Evolutionary conservation across 441 rosid genomes (phyloP), one percentile per base, ranked within the genome.

Genomic region (Pelargonium australe): DNA sequence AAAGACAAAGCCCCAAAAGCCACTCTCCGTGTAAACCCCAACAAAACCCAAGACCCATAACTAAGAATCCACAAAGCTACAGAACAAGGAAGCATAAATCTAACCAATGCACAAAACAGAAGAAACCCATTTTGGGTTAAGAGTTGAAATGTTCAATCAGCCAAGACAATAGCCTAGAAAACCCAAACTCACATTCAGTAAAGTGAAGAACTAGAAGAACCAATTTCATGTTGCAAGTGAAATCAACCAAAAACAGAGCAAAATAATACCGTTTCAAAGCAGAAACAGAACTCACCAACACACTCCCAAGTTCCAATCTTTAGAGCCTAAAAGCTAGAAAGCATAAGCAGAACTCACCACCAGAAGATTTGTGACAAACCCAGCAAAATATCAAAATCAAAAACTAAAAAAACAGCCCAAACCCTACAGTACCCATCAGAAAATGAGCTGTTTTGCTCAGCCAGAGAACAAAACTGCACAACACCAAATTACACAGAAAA

Each of bases 21-120:
- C 80, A 77, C 84, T 81, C 85, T 76, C 84, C 85, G 73, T 82
- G 86, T 74, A 76, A 78, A 82, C 65, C 80, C 72, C 79, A 73
- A 65, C 80, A 71, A 55, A 76, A 79, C 72, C 81, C 78, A 75
- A 80, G 67, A 74, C 70, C 73, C 47, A 47, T 69, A 58, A 63
- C 53, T 62, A 61, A 76, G 1, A 65, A 76, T 73, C 72, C 64
- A 71, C 74, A 72, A 75, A 16, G 58, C 61, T 63, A 68, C 62
- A 20, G 11, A 70, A 62, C 61, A 55, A 23, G 25, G 25, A 58
- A 5, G 10, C 11, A 58, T 7, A 3, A 61, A 49, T 25, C 68
- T 72, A 43, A 47, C 53, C 61, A 23, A 49, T 63, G 60, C 20
- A 58, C 64, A 68, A 71, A 71, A 57, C 40, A 41, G 5, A 63